phyloP scores from a whole-genome alignment of 2,329 filamentous ascomycete genomes.

The Aspergillus ochraceus region DNA sequence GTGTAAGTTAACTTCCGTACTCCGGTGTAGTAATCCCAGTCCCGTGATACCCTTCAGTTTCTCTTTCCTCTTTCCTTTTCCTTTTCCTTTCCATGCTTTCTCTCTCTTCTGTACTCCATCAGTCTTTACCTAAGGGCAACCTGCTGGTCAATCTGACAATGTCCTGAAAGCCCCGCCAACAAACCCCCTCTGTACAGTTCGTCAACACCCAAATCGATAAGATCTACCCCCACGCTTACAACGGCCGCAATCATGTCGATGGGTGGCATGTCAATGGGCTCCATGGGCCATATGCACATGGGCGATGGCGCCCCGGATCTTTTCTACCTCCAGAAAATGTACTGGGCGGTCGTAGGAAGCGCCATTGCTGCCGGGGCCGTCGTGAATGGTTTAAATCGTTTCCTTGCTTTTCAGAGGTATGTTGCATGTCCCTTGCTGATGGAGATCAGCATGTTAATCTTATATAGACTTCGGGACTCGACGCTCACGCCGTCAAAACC shows the following conservation, averaged over 20 bases:
- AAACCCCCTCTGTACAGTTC: not conserved
- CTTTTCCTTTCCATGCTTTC: not conserved
- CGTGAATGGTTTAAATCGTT: slow-evolving; percentile 47
- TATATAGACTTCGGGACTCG: slow-evolving; percentile 46
- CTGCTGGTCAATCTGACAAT: not conserved
- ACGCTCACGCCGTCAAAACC: slow-evolving; percentile 53
- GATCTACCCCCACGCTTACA: not conserved
- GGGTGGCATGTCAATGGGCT: slow-evolving; percentile 25
- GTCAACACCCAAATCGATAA: not conserved
- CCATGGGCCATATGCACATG: slow-evolving; percentile 43
- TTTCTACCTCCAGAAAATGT: slow-evolving; percentile 52
- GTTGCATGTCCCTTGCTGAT: not conserved
- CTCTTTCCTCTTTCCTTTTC: not conserved
- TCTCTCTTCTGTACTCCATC: not conserved
- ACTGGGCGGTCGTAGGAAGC: slow-evolving; percentile 52
- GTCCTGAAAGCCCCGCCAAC: not conserved
- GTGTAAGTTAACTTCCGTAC: no score
- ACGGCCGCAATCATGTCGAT: slow-evolving; percentile 18
- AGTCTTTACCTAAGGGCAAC: no score
- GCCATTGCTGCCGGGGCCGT: slow-evolving; percentile 35
- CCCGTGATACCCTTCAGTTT: not conserved
- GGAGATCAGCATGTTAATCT: slow-evolving; percentile 1
- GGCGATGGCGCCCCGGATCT: slow-evolving; percentile 46
- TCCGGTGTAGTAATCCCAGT: not conserved
- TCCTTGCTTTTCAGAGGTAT: slow-evolving; percentile 53